Conservation (phyloP, 768 basidiomycete species). For the Tricholoma furcatifolium region DNA sequence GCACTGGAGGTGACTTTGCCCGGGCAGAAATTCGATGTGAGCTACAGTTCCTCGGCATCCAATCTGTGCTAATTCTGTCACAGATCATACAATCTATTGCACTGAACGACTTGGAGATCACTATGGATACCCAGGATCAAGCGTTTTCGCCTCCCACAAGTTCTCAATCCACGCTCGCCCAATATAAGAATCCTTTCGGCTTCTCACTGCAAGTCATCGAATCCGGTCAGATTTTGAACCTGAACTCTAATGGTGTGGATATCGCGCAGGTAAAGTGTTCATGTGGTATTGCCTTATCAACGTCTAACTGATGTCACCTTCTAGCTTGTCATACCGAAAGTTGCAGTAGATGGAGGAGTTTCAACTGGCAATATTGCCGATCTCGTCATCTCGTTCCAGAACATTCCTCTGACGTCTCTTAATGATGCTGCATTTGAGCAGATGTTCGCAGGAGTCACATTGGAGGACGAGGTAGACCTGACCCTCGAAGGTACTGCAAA, state of each 20-base stretch:
- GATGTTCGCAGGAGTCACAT: constrained; percentile 61
- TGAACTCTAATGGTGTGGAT: constrained; percentile 46
- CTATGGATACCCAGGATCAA: constrained; percentile 49
- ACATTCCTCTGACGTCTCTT: constrained; percentile 56
- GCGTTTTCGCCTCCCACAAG: constrained; percentile 60
- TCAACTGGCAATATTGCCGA: constrained; percentile 70
- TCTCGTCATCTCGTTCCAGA: constrained; percentile 54
- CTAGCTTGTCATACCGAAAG: constrained; percentile 52
- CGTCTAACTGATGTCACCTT: not conserved
- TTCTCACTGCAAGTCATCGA: constrained; percentile 67
- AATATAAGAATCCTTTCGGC: constrained; percentile 75
- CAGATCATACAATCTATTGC: constrained; percentile 65
- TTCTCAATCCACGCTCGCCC: constrained; percentile 52
- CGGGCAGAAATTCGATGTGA: constrained; percentile 54
- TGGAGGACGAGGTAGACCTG: constrained; percentile 41
- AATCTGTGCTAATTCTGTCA: not conserved
- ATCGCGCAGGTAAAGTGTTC: constrained; percentile 47
- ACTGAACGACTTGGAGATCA: constrained; percentile 55
- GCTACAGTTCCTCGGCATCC: constrained; percentile 8
- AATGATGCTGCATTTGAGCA: constrained; percentile 51
- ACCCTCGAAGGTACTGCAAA: constrained; percentile 56
- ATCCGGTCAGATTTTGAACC: constrained; percentile 51
- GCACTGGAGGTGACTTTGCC: constrained; percentile 60
- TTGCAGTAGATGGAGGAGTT: constrained; percentile 52
- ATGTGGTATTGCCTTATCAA: not conserved